phyloP scores from a whole-genome alignment of 371 early-diverging fungal species.

The Nematocida sp. region DNA sequence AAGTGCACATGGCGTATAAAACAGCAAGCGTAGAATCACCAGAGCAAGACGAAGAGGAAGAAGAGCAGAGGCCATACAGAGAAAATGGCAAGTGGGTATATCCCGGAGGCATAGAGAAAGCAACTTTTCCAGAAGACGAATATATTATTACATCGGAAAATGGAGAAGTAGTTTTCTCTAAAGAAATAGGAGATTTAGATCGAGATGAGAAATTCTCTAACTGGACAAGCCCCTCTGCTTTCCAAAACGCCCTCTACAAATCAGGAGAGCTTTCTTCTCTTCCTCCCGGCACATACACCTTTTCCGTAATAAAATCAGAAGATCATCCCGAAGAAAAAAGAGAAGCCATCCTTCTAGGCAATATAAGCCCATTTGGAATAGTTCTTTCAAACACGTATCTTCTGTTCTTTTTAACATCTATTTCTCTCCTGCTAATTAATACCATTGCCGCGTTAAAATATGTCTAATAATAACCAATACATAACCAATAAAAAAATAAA shows the following conservation, averaged over 20 bases:
- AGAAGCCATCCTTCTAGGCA: not conserved
- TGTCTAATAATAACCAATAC: not conserved
- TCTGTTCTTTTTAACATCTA: not conserved
- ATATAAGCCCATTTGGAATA: slow-evolving; percentile 22
- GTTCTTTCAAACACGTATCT: not conserved
- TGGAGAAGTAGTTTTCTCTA: not conserved
- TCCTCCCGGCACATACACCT: slow-evolving; percentile 4
- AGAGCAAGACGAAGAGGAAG: not conserved
- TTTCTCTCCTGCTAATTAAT: slow-evolving; percentile 7
- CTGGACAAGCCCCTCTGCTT: slow-evolving; percentile 39
- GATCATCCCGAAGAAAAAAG: slow-evolving; percentile 6
- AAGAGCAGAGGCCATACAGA: no score
- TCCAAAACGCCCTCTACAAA: slow-evolving; percentile 21
- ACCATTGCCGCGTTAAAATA: slow-evolving; percentile 8
- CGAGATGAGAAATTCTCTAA: not conserved
- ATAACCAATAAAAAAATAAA: not conserved
- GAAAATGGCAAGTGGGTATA: slow-evolving; percentile 30
- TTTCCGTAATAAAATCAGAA: slow-evolving; percentile 8
- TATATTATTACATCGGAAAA: slow-evolving; percentile 3
- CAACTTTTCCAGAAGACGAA: slow-evolving; percentile 29
- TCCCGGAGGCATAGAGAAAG: slow-evolving; percentile 26
- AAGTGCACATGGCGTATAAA: slow-evolving; percentile 31
- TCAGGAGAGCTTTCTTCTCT: slow-evolving; percentile 9
- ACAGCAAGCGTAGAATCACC: not conserved
- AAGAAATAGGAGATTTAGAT: not conserved